phyloP scores from a whole-genome alignment of 139 green algal genomes.

The Closterium sp. region DNA sequence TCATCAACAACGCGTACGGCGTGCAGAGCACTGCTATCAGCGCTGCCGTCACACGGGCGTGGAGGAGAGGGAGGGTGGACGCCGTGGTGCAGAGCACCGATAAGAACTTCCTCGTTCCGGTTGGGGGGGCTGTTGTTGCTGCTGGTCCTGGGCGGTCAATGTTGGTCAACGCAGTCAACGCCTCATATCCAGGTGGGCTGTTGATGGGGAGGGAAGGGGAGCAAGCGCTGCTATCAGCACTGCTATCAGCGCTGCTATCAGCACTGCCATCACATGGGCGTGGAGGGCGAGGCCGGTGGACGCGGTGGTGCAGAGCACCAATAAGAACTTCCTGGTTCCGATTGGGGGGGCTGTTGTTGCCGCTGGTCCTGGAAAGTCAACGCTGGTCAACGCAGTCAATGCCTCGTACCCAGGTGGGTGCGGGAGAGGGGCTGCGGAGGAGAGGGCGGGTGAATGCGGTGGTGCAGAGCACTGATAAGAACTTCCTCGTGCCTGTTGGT shows the following conservation, averaged over 20 bases:
- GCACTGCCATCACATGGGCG: constrained; percentile 17
- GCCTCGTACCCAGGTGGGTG: too few species aligned
- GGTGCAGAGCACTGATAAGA: constrained; percentile 88
- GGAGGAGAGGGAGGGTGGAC: constrained; percentile 80
- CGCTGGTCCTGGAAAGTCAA: too few species aligned
- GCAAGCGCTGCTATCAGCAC: too few species aligned
- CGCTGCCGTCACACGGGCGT: constrained; percentile 34
- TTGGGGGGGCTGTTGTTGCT: constrained; percentile 48
- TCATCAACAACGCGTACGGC: constrained; percentile 98
- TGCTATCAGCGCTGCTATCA: too few species aligned
- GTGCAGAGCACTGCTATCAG: constrained; percentile 73
- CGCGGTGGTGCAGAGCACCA: constrained; percentile 78
- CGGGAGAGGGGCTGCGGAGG: constrained; percentile 22
- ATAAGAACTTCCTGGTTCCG: constrained; percentile 99
- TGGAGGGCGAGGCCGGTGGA: constrained; percentile 77
- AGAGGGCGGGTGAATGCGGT: constrained; percentile 85
- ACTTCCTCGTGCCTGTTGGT: constrained; percentile 95
- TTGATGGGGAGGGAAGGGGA: too few species aligned
- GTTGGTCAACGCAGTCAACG: not conserved
- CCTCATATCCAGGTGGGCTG: not conserved
- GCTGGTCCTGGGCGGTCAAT: not conserved
- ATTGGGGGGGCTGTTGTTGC: constrained; percentile 53
- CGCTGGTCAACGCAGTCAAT: too few species aligned
- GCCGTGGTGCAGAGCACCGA: constrained; percentile 82
- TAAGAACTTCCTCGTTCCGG: constrained; percentile 98